Percentiles rank a stretch among this genome's conserved stretches.
Conservation (phyloP, 768 basidiomycete species). For the Agrocybe pediades region DNA sequence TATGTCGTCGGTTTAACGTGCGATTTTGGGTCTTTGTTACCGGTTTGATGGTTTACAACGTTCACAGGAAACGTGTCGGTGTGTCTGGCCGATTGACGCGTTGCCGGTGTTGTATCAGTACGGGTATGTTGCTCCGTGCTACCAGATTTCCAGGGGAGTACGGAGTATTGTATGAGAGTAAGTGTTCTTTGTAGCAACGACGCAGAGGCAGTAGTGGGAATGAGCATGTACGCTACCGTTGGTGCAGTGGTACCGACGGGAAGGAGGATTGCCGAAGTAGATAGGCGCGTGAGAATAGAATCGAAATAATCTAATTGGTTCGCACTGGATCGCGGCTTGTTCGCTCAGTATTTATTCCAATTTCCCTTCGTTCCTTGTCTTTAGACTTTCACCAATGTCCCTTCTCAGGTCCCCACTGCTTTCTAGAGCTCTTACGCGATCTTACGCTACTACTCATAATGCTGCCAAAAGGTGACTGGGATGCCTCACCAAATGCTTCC, state of each 20-base stretch:
- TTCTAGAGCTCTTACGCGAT: constrained; percentile 25
- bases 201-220: constrained; percentile 40
- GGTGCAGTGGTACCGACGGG: constrained; percentile 40
- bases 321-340: constrained; percentile 11
- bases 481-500: constrained; percentile 5
- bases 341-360: constrained; percentile 2
- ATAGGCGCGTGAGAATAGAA: constrained; percentile 15
- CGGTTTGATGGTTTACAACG: background rate
- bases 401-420: constrained; percentile 15
- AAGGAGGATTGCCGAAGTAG: constrained; percentile 8
- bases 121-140: constrained; percentile 64
- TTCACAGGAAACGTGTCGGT: constrained; percentile 58
- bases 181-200: constrained; percentile 22
- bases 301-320: constrained; percentile 15
- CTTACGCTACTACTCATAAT: constrained; percentile 19
- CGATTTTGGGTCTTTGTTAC: background rate
- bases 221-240: constrained; percentile 52
- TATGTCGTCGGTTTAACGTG: constrained; percentile 38
- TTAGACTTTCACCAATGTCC: constrained; percentile 19
- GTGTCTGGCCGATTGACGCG: constrained; percentile 50
- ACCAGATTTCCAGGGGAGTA: constrained; percentile 56
- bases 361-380: constrained; percentile 17
- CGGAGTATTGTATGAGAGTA: constrained; percentile 57
- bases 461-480: constrained; percentile 27
- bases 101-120: constrained; percentile 57